phyloP scores from a whole-genome alignment of 805 yeast species.

The Saitoella complicata region DNA sequence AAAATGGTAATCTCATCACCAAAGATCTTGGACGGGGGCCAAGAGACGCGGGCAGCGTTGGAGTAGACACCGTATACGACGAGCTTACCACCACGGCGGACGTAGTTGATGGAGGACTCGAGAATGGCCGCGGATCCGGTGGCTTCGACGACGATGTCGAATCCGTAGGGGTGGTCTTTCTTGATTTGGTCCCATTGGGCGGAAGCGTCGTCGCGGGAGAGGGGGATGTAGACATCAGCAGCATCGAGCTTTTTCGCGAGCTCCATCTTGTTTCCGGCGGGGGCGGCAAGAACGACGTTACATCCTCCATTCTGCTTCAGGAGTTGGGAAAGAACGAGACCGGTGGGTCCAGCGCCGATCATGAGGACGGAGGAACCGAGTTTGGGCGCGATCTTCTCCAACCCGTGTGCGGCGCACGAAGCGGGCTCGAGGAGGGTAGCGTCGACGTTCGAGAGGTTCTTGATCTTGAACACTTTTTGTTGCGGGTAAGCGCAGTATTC shows the following conservation, averaged over 20 bases:
- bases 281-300: constrained; percentile 11
- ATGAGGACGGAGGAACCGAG: constrained; percentile 10
- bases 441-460: constrained; percentile 8
- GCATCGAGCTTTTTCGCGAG: constrained; percentile 9
- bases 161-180: constrained; percentile 10
- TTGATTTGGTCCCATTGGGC: constrained; percentile 9
- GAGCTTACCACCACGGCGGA: constrained; percentile 11
- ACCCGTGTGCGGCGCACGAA: constrained; percentile 12
- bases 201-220: constrained; percentile 7
- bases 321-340: constrained; percentile 11
- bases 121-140: constrained; percentile 10
- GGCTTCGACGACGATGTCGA: constrained; percentile 12
- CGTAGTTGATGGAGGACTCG: constrained; percentile 10
- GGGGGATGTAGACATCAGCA: constrained; percentile 11
- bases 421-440: constrained; percentile 12
- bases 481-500: constrained; percentile 12
- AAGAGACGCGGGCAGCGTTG: constrained; percentile 9
- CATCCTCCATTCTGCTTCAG: constrained; percentile 12
- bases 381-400: constrained; percentile 11
- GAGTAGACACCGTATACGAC: constrained; percentile 12
- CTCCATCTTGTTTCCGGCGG: constrained; percentile 9
- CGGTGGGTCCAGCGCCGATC: constrained; percentile 13
- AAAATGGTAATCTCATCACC: constrained; percentile 12
- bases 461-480: constrained; percentile 11
- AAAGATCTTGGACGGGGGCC: constrained; percentile 11